These are phyloP conservation scores for Alternaria dauci DNA, from an alignment of 2,329 filamentous ascomycete genomes.

Conservation along the genomic window DNA sequence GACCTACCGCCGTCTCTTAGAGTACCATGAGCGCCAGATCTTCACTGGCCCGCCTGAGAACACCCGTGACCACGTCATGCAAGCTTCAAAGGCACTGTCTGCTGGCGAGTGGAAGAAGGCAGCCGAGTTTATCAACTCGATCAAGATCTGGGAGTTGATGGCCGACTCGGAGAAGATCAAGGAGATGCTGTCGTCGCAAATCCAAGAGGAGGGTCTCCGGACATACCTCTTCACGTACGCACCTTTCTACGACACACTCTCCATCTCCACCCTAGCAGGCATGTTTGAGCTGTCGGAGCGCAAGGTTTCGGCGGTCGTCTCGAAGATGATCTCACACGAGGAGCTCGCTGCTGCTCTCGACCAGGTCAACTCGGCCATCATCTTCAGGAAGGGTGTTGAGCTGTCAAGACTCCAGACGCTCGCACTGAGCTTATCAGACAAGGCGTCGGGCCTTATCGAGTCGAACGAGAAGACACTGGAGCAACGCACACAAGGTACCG, in stretches of 20 bases:
- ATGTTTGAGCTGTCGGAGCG: conserved; percentile 95
- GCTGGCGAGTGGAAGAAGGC: conserved; percentile 99
- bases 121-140: conserved; percentile 89
- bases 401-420: conserved; percentile 94
- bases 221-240: conserved; percentile 99
- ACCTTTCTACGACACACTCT: conserved; percentile 97
- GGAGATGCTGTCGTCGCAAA: conserved; percentile 95
- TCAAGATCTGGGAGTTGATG: conserved; percentile 99
- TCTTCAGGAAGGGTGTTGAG: conserved; percentile 99
- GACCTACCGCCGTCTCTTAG: conserved; percentile 98
- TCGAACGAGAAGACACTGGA: conserved; percentile 96
- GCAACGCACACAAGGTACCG: conserved; percentile 94
- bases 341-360: conserved; percentile 95
- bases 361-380: conserved; percentile 95
- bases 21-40: conserved; percentile 99
- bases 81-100: conserved; percentile 94
- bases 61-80: conserved; percentile 98
- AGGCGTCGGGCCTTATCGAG: conserved; percentile 95
- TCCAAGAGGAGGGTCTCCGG: conserved; percentile 96
- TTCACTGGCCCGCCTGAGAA: conserved; percentile 99
- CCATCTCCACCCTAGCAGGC: conserved; percentile 79
- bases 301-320: conserved; percentile 94
- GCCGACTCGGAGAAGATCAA: conserved; percentile 93
- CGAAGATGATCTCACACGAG: conserved; percentile 99
- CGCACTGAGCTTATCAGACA: conserved; percentile 92